These are phyloP conservation scores for Jatropha multifida DNA, from an alignment of 441 rosid genomes.

Conservation along the genomic window DNA sequence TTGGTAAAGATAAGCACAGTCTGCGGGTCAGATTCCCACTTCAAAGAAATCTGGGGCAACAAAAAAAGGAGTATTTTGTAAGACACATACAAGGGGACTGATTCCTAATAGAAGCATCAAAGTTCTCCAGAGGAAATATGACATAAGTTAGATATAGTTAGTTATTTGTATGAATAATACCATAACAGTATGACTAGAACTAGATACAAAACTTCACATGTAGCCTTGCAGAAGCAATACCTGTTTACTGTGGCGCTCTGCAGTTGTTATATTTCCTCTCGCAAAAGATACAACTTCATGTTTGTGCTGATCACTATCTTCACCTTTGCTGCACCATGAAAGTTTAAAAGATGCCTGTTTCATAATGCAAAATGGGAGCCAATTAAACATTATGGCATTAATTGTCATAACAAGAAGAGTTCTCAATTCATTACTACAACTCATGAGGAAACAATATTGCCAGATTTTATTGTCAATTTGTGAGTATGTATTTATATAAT, in stretches of 20 bases:
- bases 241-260: conserved; percentile 94
- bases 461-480: not conserved
- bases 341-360: conserved; percentile 96
- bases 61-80: conserved; percentile 23
- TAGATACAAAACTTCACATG: conserved; percentile 15
- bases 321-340: conserved; percentile 92
- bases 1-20: conserved; percentile 86
- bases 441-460: not conserved
- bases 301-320: conserved; percentile 80
- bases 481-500: not conserved
- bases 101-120: not conserved
- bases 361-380: conserved; percentile 18
- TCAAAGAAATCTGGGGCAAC: conserved; percentile 75
- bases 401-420: conserved; percentile 14
- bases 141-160: not conserved
- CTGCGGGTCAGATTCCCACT: conserved; percentile 91
- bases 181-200: conserved; percentile 1
- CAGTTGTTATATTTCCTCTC: conserved; percentile 86
- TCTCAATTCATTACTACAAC: conserved; percentile 10
- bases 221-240: conserved; percentile 37
- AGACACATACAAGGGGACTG: conserved; percentile 24
- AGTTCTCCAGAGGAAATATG: not conserved
- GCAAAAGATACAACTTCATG: conserved; percentile 96
- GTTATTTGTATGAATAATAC: not conserved
- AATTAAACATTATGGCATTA: conserved; percentile 8